Evolutionary conservation across 2,329 filamentous ascomycete species (phyloP).

Genomic region (Fusarium xyrophilum): DNA sequence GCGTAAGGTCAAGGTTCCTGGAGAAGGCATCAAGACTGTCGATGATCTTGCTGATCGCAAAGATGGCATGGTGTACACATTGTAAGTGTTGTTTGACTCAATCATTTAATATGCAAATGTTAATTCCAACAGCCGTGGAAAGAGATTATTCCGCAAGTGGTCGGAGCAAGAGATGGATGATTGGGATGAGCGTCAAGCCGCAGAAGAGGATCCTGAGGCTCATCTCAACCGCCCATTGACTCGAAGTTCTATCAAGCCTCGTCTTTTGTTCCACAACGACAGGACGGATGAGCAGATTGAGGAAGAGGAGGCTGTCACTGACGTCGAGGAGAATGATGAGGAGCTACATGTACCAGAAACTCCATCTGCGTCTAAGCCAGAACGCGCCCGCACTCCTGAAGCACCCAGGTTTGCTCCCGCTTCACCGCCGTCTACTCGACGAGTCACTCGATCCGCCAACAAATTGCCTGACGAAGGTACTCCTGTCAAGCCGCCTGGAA

Average conservation of each 20-base stretch:
- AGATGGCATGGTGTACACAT: slow-evolving; percentile 77
- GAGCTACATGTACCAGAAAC: slow-evolving; percentile 45
- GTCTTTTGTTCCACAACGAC: slow-evolving; percentile 70
- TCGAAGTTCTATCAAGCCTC: slow-evolving; percentile 74
- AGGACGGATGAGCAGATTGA: slow-evolving; percentile 56
- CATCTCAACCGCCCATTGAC: slow-evolving; percentile 59
- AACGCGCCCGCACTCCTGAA: slow-evolving; percentile 56
- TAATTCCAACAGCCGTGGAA: slow-evolving; percentile 69
- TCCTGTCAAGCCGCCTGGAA: slow-evolving; percentile 50
- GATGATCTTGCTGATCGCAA: slow-evolving; percentile 69
- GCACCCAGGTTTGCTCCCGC: slow-evolving; percentile 63
- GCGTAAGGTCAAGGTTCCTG: slow-evolving; percentile 61
- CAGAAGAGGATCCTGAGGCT: slow-evolving; percentile 47
- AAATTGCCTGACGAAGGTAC: slow-evolving; percentile 55
- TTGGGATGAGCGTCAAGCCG: slow-evolving; percentile 46
- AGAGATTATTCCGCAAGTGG: slow-evolving; percentile 78
- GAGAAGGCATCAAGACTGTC: slow-evolving; percentile 64
- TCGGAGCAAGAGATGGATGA: slow-evolving; percentile 49
- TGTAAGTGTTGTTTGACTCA: slow-evolving; percentile 63
- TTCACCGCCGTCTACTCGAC: slow-evolving; percentile 68
- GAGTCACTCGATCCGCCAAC: slow-evolving; percentile 64
- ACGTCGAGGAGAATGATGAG: slow-evolving; percentile 59
- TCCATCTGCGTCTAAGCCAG: slow-evolving; percentile 47
- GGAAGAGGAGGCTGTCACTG: slow-evolving; percentile 66
- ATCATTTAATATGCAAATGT: neutral